phyloP scores from a whole-genome alignment of 2,329 filamentous ascomycete genomes.

The Arthroderma sp. region DNA sequence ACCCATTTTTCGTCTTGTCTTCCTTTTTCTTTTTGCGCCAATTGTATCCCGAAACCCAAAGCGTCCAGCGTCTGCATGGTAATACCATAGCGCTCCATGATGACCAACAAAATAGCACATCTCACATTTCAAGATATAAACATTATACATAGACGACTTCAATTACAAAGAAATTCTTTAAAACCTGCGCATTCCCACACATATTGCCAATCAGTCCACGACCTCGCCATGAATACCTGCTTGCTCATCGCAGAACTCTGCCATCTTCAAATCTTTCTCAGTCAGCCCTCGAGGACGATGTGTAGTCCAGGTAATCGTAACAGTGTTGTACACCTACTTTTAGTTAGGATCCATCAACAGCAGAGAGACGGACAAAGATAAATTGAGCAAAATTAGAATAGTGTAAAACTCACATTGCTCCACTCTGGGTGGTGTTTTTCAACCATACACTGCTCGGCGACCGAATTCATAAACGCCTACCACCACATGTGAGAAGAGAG shows the following conservation, averaged over 20 bases:
- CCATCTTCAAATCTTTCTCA: slow-evolving; percentile 24
- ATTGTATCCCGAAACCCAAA: too few species aligned
- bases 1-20: too few species aligned
- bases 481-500: not conserved
- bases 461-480: slow-evolving; percentile 6
- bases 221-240: slow-evolving; percentile 14
- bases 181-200: too few species aligned
- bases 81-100: too few species aligned
- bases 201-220: not conserved
- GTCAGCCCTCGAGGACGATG: slow-evolving; percentile 27
- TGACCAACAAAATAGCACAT: too few species aligned
- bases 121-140: too few species aligned
- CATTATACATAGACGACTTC: too few species aligned
- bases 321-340: slow-evolving; percentile 6
- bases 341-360: not conserved
- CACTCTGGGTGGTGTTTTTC: slow-evolving; percentile 8
- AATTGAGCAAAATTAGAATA: not conserved
- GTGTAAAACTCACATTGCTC: slow-evolving; percentile 7
- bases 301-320: slow-evolving; percentile 22
- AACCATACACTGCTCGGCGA: slow-evolving; percentile 5
- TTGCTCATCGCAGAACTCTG: slow-evolving; percentile 24
- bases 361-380: not conserved
- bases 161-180: too few species aligned
- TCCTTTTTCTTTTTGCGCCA: too few species aligned
- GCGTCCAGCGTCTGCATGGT: too few species aligned